phyloP scores from a whole-genome alignment of 768 basidiomycete species.

The Pisolithus microcarpus region DNA sequence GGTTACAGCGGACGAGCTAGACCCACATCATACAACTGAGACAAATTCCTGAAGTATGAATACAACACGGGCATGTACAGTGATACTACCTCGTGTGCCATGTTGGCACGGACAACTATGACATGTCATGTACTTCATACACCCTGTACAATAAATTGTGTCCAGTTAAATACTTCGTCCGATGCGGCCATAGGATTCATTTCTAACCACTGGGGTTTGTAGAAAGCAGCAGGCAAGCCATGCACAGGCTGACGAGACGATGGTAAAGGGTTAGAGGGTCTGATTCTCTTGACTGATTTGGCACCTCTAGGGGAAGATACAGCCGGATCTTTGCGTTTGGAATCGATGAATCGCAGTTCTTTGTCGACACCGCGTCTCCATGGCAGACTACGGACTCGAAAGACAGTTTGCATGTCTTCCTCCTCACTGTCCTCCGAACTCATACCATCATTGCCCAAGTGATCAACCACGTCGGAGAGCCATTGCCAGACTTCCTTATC shows the following conservation, averaged over 20 bases:
- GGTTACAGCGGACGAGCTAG: too few species aligned
- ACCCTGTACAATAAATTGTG: too few species aligned
- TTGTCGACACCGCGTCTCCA: conserved; percentile 4
- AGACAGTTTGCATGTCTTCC: neutral
- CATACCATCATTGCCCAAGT: conserved; percentile 3
- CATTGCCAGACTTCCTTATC: neutral
- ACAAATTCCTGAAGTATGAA: too few species aligned
- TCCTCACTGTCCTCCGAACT: conserved; percentile 7
- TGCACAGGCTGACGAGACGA: neutral
- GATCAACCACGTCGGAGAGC: neutral
- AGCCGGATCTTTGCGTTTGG: neutral
- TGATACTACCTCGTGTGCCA: too few species aligned
- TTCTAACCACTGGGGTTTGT: too few species aligned
- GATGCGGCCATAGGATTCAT: too few species aligned
- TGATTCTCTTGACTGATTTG: neutral
- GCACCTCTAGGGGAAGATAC: conserved; percentile 1
- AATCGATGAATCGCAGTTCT: conserved; percentile 5
- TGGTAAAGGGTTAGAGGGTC: neutral
- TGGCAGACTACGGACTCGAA: neutral
- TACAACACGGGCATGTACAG: too few species aligned
- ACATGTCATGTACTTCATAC: too few species aligned
- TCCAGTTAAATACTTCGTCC: too few species aligned
- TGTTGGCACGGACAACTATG: too few species aligned
- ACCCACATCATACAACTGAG: too few species aligned
- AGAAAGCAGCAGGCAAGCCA: neutral